Evolutionary conservation across 1,139 yeast genomes (phyloP).

Genomic region (Scheffersomyces illinoinensis): DNA sequence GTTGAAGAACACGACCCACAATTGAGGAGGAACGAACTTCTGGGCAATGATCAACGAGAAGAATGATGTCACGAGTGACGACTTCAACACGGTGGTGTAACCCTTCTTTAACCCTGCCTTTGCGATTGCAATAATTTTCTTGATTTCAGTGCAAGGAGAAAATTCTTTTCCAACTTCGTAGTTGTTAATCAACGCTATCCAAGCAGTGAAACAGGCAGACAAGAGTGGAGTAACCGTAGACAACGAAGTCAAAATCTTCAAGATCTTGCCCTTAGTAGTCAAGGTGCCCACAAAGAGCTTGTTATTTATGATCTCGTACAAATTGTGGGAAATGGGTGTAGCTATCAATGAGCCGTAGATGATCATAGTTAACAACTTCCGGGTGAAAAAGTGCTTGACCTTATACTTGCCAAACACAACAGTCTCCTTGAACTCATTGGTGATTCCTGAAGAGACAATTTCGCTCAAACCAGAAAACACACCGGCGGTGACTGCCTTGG

Average conservation of each 20-base stretch:
- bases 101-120: conserved; percentile 48
- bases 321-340: conserved; percentile 74
- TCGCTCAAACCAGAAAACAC: conserved; percentile 60
- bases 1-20: conserved; percentile 86
- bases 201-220: conserved; percentile 56
- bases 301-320: conserved; percentile 47
- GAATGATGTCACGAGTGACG: conserved; percentile 68
- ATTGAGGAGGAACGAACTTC: conserved; percentile 64
- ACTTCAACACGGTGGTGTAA: conserved; percentile 56
- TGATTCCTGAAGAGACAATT: conserved; percentile 52
- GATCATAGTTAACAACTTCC: conserved; percentile 64
- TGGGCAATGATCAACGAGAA: conserved; percentile 72
- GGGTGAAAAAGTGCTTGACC: conserved; percentile 40
- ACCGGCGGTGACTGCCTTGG: conserved; percentile 63
- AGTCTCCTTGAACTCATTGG: conserved; percentile 41
- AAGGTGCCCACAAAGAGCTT: conserved; percentile 42
- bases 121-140: conserved; percentile 20
- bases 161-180: conserved; percentile 14
- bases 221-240: conserved; percentile 65
- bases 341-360: conserved; percentile 68
- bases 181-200: conserved; percentile 50
- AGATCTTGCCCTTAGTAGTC: conserved; percentile 39
- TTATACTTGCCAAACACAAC: conserved; percentile 16
- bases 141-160: conserved; percentile 21
- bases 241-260: conserved; percentile 63